Evolutionary conservation across 1,284 basidiomycete species (phyloP).

Genomic region (Ceratobasidium sp.): DNA sequence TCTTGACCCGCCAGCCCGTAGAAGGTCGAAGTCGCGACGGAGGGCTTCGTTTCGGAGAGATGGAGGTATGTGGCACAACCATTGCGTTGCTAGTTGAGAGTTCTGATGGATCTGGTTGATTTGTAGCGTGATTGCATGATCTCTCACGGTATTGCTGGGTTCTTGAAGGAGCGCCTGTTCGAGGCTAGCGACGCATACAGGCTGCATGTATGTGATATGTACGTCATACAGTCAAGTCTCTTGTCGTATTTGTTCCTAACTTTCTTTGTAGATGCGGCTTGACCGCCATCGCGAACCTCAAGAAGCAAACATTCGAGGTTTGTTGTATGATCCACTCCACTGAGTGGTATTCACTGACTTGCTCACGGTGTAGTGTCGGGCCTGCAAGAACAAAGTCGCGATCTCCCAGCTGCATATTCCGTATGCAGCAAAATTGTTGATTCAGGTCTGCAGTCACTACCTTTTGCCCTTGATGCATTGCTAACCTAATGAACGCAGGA

Average conservation of each 20-base stretch:
- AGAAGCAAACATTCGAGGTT: constrained; percentile 87
- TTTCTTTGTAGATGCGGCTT: constrained; percentile 78
- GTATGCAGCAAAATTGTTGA: constrained; percentile 90
- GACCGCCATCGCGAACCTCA: constrained; percentile 93
- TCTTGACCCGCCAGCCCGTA: constrained; percentile 97
- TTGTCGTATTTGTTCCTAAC: constrained; percentile 22
- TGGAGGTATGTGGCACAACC: constrained; percentile 70
- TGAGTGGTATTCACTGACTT: neutral
- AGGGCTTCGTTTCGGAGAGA: constrained; percentile 99
- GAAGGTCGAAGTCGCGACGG: constrained; percentile 99
- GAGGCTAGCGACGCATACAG: constrained; percentile 96
- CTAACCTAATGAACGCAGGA: constrained; percentile 62
- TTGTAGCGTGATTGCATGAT: constrained; percentile 95
- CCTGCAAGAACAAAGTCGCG: constrained; percentile 95
- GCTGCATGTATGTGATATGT: constrained; percentile 96
- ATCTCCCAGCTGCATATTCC: constrained; percentile 92
- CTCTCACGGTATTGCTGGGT: constrained; percentile 97
- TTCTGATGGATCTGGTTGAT: constrained; percentile 25
- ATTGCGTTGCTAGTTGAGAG: neutral
- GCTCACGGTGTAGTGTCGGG: constrained; percentile 65
- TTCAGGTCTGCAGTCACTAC: constrained; percentile 71
- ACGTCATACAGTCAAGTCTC: constrained; percentile 54
- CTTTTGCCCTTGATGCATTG: neutral
- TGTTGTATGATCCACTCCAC: constrained; percentile 39
- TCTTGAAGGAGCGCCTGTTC: constrained; percentile 95